Conservation (phyloP, 2,329 filamentous ascomycete genomes). For the Cladophialophora exuberans region DNA sequence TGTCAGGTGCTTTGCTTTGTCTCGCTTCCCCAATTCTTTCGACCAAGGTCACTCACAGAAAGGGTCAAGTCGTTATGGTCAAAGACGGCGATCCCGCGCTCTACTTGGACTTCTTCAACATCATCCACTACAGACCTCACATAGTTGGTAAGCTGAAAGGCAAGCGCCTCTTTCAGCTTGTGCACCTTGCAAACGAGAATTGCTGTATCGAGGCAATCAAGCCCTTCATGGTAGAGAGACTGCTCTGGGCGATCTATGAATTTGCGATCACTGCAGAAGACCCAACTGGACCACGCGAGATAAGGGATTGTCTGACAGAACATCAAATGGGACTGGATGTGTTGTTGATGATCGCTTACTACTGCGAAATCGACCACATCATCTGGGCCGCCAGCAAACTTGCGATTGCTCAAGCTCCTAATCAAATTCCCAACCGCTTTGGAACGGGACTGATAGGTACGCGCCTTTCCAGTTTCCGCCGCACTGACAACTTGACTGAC, state of each 20-base stretch:
- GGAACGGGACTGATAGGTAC: too few species aligned
- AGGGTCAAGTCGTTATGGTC: not conserved
- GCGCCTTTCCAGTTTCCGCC: too few species aligned
- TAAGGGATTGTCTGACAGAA: not conserved
- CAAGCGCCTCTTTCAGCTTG: not conserved
- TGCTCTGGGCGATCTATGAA: not conserved
- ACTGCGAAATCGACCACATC: not conserved
- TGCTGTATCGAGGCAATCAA: not conserved
- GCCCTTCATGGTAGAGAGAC: not conserved
- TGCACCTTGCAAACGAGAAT: not conserved
- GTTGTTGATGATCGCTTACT: not conserved
- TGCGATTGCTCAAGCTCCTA: not conserved
- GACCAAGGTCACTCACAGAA: not conserved
- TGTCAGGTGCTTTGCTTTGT: not conserved
- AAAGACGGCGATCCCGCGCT: not conserved
- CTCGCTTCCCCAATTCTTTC: not conserved
- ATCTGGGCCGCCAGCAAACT: not conserved
- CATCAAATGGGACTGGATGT: not conserved
- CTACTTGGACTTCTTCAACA: not conserved
- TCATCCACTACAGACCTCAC: not conserved
- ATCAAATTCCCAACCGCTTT: too few species aligned
- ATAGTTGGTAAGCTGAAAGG: not conserved
- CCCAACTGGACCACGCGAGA: not conserved
- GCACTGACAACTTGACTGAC: too few species aligned
- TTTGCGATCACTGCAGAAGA: not conserved